Percentiles rank a stretch among this genome's conserved stretches.
phyloP scores from a whole-genome alignment of 2,329 filamentous ascomycete genomes.

The Polychaeton citri region DNA sequence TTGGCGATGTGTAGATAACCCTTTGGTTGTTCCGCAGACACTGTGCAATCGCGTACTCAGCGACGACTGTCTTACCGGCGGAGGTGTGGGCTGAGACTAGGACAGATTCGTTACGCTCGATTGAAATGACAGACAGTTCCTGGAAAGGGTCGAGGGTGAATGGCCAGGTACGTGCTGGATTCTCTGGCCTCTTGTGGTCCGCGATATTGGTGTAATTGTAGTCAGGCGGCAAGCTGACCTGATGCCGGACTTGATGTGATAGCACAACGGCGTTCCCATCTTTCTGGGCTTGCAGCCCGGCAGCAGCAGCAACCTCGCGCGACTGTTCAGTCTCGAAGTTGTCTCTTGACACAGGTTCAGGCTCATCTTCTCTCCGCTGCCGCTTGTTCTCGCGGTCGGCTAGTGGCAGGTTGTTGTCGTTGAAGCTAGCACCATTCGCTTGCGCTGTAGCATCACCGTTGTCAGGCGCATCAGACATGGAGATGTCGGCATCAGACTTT shows the following conservation, averaged over 20 bases:
- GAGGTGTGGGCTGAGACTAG: slow-evolving; percentile 94
- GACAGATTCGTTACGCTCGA: slow-evolving; percentile 91
- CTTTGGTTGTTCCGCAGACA: slow-evolving; percentile 94
- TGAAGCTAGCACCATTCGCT: slow-evolving; percentile 28
- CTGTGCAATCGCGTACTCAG: slow-evolving; percentile 95
- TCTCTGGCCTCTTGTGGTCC: slow-evolving; percentile 77
- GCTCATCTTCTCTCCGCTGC: slow-evolving; percentile 49
- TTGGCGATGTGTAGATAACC: slow-evolving; percentile 98
- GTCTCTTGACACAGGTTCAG: slow-evolving; percentile 76
- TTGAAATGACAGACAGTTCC: slow-evolving; percentile 83
- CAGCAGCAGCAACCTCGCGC: slow-evolving; percentile 70
- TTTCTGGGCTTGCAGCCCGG: slow-evolving; percentile 49
- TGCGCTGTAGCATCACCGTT: slow-evolving; percentile 24
- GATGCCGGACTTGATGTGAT: slow-evolving; percentile 96
- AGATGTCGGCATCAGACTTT: slow-evolving; percentile 3
- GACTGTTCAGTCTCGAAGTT: slow-evolving; percentile 91
- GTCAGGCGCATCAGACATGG: slow-evolving; percentile 3
- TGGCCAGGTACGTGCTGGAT: slow-evolving; percentile 69
- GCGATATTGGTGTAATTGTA: slow-evolving; percentile 82
- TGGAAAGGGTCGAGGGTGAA: slow-evolving; percentile 98
- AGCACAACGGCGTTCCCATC: slow-evolving; percentile 64
- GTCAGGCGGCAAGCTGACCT: slow-evolving; percentile 86
- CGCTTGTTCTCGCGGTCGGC: slow-evolving; percentile 47
- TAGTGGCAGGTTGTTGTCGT: slow-evolving; percentile 18
- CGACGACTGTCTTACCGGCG: slow-evolving; percentile 95